phyloP scores from a whole-genome alignment of 2,329 filamentous ascomycete species.

The Cyanodermella asteris region DNA sequence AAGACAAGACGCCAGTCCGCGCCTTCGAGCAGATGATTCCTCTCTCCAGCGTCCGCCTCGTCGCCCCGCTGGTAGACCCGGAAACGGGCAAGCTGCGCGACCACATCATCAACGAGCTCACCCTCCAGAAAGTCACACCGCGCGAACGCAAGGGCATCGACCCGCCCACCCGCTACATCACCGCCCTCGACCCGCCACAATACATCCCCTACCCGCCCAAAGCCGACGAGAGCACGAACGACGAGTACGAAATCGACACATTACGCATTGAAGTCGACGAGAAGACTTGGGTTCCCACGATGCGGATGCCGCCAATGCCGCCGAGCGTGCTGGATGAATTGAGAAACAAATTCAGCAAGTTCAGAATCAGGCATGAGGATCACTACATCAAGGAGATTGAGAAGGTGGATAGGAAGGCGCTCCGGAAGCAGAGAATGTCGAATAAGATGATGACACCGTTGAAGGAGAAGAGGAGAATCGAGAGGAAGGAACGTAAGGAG shows the following conservation, averaged over 20 bases:
- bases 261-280: constrained; percentile 53
- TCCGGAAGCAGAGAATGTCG: constrained; percentile 21
- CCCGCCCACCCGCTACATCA: constrained; percentile 32
- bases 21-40: constrained; percentile 36
- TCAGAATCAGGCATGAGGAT: constrained; percentile 58
- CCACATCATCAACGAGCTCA: constrained; percentile 53
- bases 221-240: constrained; percentile 22
- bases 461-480: constrained; percentile 3
- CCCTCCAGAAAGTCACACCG: constrained; percentile 15
- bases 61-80: constrained; percentile 50
- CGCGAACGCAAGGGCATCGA: constrained; percentile 29
- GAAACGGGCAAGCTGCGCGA: constrained; percentile 45
- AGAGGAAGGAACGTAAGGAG: constrained; percentile 1
- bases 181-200: constrained; percentile 41
- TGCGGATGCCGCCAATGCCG: constrained; percentile 61
- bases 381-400: constrained; percentile 48
- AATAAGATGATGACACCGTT: constrained; percentile 4
- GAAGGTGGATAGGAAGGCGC: constrained; percentile 30
- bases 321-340: constrained; percentile 62
- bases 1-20: constrained; percentile 20
- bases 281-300: constrained; percentile 53
- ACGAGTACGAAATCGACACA: constrained; percentile 45
- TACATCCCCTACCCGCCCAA: constrained; percentile 42
- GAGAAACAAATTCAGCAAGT: constrained; percentile 59
- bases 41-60: constrained; percentile 55